phyloP scores from a whole-genome alignment of 345 rosid genomes.

The Cardamine chenopodiifolia region DNA sequence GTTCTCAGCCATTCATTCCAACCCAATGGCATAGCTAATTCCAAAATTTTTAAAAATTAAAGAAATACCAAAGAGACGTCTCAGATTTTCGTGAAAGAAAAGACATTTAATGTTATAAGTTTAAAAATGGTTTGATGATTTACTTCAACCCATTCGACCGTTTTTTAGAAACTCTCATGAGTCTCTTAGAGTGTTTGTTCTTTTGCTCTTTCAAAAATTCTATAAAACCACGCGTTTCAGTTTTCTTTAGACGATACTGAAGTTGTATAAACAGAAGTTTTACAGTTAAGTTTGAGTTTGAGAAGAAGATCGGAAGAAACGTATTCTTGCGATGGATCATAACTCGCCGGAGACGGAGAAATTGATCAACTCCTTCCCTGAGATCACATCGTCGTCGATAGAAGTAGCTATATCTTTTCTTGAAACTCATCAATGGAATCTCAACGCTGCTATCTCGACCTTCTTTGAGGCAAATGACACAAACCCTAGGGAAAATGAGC shows the following conservation, averaged over 20 bases:
- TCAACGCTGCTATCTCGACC: slow-evolving; percentile 72
- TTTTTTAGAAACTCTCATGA: too few relatives aligned
- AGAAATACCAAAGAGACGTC: too few relatives aligned
- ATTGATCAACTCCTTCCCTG: slow-evolving; percentile 57
- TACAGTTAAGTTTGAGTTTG: not conserved
- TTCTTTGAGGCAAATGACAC: slow-evolving; percentile 45
- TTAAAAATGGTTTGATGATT: too few relatives aligned
- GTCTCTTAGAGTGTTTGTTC: too few relatives aligned
- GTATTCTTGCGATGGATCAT: slow-evolving; percentile 16
- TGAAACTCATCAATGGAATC: slow-evolving; percentile 75
- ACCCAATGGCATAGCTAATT: not conserved
- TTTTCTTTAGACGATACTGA: not conserved
- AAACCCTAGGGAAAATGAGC: slow-evolving; percentile 20
- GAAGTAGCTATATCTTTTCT: slow-evolving; percentile 69
- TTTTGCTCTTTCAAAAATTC: too few relatives aligned
- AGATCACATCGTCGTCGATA: slow-evolving; percentile 62
- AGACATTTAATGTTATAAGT: too few relatives aligned
- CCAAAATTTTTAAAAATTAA: too few relatives aligned
- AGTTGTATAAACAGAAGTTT: too few relatives aligned
- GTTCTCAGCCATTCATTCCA: not conserved
- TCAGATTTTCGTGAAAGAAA: too few relatives aligned
- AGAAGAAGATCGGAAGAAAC: not conserved
- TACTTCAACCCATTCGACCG: too few relatives aligned
- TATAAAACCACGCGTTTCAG: slow-evolving; percentile 7
- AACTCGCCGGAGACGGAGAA: not conserved